A percentile compares a stretch with the other conserved stretches of the same genome.
Conservation (phyloP, 805 yeast genomes). For the Brettanomyces nanus region DNA sequence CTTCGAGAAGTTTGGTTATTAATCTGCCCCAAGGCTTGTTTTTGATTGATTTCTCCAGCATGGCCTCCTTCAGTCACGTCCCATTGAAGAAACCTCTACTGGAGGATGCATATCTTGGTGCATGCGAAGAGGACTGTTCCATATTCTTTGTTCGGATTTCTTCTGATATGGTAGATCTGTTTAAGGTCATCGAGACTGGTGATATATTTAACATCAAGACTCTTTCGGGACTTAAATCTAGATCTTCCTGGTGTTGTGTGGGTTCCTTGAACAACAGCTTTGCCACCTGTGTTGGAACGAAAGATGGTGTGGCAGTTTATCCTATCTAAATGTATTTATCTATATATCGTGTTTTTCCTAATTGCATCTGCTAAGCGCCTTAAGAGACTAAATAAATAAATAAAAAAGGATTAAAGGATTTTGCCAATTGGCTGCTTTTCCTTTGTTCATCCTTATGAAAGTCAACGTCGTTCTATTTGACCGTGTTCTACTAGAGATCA, state of each 20-base stretch:
- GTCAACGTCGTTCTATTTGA: slow-evolving; percentile 15
- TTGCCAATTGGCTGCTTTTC: neutral
- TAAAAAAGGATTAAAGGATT: neutral
- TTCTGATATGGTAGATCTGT: slow-evolving; percentile 8
- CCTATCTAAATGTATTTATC: slow-evolving; percentile 5
- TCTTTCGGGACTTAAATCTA: slow-evolving; percentile 4
- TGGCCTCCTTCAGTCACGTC: slow-evolving; percentile 14
- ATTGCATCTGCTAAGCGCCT: neutral
- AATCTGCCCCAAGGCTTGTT: slow-evolving; percentile 14
- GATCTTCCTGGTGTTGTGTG: slow-evolving; percentile 11
- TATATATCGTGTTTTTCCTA: too few species aligned
- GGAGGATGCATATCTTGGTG: slow-evolving; percentile 6
- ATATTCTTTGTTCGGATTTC: slow-evolving; percentile 11
- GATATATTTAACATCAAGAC: slow-evolving; percentile 12
- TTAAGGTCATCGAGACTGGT: slow-evolving; percentile 14
- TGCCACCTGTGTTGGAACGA: slow-evolving; percentile 11
- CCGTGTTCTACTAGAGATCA: slow-evolving; percentile 12
- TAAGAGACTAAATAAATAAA: neutral
- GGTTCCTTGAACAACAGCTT: slow-evolving; percentile 13
- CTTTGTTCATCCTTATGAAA: slow-evolving; percentile 7
- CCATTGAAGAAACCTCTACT: slow-evolving; percentile 5
- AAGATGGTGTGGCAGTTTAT: slow-evolving; percentile 12
- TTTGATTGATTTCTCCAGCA: slow-evolving; percentile 13
- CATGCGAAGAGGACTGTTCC: slow-evolving; percentile 14
- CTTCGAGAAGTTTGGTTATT: slow-evolving; percentile 14